phyloP scores from a whole-genome alignment of 352 stramenopile genomes.

The Lagenidium giganteum region DNA sequence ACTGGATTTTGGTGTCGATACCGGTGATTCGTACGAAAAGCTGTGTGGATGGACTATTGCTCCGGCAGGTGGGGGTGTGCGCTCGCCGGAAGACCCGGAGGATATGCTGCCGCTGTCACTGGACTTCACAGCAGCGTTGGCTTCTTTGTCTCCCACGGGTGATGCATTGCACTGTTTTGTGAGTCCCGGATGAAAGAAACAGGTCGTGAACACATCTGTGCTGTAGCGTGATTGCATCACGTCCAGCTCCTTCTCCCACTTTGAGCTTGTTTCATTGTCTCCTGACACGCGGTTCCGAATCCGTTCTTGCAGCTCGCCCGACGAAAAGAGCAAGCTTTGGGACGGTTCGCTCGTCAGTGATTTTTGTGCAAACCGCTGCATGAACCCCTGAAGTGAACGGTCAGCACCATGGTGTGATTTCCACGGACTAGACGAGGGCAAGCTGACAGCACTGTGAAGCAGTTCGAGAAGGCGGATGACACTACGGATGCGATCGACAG shows the following conservation, averaged over 20 bases:
- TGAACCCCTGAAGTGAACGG: constrained; percentile 59
- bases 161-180: no score
- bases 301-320: constrained; percentile 35
- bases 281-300: not conserved
- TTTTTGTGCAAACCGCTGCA: constrained; percentile 50
- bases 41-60: no score
- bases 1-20: no score
- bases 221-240: constrained; percentile 53
- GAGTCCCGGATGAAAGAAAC: no score
- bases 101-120: no score
- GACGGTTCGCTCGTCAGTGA: constrained; percentile 10
- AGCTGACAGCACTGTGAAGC: constrained; percentile 31
- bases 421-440: constrained; percentile 2
- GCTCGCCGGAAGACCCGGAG: no score
- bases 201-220: no score
- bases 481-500: not conserved
- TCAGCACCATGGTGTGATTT: constrained; percentile 18
- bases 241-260: constrained; percentile 48
- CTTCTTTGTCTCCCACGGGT: no score
- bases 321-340: constrained; percentile 14
- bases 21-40: no score
- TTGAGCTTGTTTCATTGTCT: not conserved
- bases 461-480: constrained; percentile 41
- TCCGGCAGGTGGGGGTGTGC: no score
- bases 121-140: no score